Conservation (phyloP, 257 asterid species). For the Rauvolfia tetraphylla region DNA sequence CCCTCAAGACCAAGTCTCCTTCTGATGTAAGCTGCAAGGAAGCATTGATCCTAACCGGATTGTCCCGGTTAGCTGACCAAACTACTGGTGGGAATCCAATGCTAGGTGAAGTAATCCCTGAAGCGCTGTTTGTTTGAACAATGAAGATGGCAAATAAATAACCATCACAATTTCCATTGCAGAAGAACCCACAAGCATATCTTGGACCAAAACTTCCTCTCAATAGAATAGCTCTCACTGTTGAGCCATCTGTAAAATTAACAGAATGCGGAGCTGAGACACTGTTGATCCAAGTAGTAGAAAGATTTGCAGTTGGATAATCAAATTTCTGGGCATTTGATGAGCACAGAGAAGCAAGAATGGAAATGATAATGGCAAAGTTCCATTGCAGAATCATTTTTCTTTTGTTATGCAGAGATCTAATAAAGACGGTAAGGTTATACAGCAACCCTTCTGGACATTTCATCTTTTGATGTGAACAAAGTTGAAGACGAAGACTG, state of each 20-base stretch:
- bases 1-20: slow-evolving; percentile 37
- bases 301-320: slow-evolving; percentile 42
- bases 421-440: background rate
- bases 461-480: background rate
- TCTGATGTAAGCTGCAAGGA: slow-evolving; percentile 29
- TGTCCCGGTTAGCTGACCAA: slow-evolving; percentile 50
- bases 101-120: slow-evolving; percentile 15
- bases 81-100: slow-evolving; percentile 43
- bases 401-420: background rate
- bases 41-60: slow-evolving; percentile 35
- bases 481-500: background rate
- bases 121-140: slow-evolving; percentile 34
- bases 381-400: slow-evolving; percentile 12
- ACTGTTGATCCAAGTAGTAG: slow-evolving; percentile 42
- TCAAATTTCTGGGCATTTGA: slow-evolving; percentile 34
- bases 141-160: slow-evolving; percentile 41
- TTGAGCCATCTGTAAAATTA: slow-evolving; percentile 26
- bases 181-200: slow-evolving; percentile 47
- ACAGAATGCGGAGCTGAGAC: slow-evolving; percentile 33
- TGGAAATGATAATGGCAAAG: background rate
- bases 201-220: slow-evolving; percentile 40
- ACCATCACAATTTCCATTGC: slow-evolving; percentile 35
- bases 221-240: slow-evolving; percentile 34
- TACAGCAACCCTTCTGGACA: too few species aligned
- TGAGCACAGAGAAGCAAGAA: slow-evolving; percentile 8